phyloP scores from a whole-genome alignment of 352 stramenopile genomes.

The Pythium dissotocum region DNA sequence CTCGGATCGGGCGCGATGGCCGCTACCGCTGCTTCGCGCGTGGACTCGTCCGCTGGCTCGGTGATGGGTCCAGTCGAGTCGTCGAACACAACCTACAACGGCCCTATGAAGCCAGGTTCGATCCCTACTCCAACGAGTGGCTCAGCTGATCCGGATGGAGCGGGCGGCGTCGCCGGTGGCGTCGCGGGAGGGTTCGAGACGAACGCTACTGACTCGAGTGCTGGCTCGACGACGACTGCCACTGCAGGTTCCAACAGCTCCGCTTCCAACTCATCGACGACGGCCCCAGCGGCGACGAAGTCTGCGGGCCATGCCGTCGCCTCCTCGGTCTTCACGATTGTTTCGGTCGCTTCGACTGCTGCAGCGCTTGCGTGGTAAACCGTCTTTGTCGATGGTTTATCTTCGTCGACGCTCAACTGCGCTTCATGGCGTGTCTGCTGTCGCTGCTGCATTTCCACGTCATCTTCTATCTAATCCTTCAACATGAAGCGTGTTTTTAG shows the following conservation, averaged over 20 bases:
- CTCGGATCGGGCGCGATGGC: constrained; percentile 22
- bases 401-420: not conserved
- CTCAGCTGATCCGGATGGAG: not conserved
- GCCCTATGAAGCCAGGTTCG: constrained; percentile 20
- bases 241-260: not conserved
- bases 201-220: constrained; percentile 5
- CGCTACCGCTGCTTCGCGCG: constrained; percentile 16
- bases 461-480: constrained; percentile 1
- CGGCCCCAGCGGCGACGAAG: constrained; percentile 12
- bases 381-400: not conserved
- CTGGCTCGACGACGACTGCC: not conserved
- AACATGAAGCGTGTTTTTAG: not conserved
- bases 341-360: constrained; percentile 20
- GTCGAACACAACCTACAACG: constrained; percentile 13
- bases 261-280: constrained; percentile 4
- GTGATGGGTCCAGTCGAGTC: constrained; percentile 16
- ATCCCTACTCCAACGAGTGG: not conserved
- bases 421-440: not conserved
- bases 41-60: constrained; percentile 29
- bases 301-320: constrained; percentile 1
- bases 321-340: constrained; percentile 14
- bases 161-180: constrained; percentile 12
- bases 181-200: constrained; percentile 4
- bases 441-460: not conserved
- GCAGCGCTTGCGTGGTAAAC: constrained; percentile 24